Conservation (phyloP, 2,329 filamentous ascomycete species). For the Cytospora leucostoma region DNA sequence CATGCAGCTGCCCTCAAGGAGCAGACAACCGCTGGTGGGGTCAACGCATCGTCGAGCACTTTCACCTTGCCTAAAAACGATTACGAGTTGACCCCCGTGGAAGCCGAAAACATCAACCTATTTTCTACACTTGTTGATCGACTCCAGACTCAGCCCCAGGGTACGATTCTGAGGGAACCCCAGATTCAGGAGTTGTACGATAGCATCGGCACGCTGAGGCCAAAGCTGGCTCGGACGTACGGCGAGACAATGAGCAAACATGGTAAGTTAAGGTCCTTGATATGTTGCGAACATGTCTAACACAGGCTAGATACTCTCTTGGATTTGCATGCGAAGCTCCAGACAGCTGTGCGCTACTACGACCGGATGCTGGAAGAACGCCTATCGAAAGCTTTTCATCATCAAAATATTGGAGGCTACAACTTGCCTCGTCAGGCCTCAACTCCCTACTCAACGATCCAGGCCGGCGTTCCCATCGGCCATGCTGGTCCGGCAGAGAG, state of each 20-base stretch:
- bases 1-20: conserved; percentile 83
- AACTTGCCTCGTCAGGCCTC: conserved; percentile 55
- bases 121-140: conserved; percentile 94
- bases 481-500: conserved; percentile 65
- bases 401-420: conserved; percentile 71
- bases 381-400: conserved; percentile 87
- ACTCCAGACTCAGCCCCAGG: conserved; percentile 90
- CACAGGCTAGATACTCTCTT: conserved; percentile 73
- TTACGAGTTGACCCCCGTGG: conserved; percentile 89
- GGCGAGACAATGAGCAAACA: conserved; percentile 99
- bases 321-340: conserved; percentile 91
- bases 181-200: conserved; percentile 99
- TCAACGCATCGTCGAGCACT: conserved; percentile 50
- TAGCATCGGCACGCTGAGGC: conserved; percentile 88
- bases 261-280: conserved; percentile 55
- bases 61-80: conserved; percentile 78
- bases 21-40: conserved; percentile 60
- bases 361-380: conserved; percentile 97
- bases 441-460: conserved; percentile 72
- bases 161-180: conserved; percentile 93
- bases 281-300: conserved; percentile 38
- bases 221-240: conserved; percentile 92
- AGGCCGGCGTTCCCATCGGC: conserved; percentile 51
- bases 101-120: conserved; percentile 96
- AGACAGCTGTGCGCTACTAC: conserved; percentile 95